phyloP scores from a whole-genome alignment of 2,329 filamentous ascomycete genomes.

The Bipolaris sorokiniana region DNA sequence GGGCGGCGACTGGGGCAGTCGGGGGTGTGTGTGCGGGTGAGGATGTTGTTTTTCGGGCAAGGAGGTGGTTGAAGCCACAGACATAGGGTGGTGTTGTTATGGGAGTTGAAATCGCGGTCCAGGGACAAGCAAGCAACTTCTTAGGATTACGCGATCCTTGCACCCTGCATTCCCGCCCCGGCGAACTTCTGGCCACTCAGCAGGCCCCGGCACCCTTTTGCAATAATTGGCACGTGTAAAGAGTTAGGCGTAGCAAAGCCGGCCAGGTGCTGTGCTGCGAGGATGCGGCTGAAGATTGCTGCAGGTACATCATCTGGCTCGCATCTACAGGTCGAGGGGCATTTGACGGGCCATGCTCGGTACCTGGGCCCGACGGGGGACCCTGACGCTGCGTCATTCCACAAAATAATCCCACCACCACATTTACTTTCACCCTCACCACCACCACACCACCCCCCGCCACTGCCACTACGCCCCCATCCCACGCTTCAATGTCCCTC shows the following conservation, averaged over 20 bases:
- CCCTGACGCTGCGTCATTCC: conserved; percentile 17
- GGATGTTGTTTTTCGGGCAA: conserved; percentile 20
- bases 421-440: neutral
- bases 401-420: conserved; percentile 10
- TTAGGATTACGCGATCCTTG: conserved; percentile 39
- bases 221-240: neutral
- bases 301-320: neutral
- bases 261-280: neutral
- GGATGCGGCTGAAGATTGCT: neutral
- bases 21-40: neutral
- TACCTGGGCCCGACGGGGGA: conserved; percentile 4
- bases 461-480: neutral
- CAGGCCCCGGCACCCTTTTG: conserved; percentile 9
- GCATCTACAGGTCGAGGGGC: conserved; percentile 1
- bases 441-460: neutral
- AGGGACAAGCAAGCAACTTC: conserved; percentile 20
- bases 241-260: neutral
- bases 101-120: conserved; percentile 17
- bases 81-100: conserved; percentile 28
- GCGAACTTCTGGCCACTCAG: conserved; percentile 7
- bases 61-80: conserved; percentile 28
- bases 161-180: conserved; percentile 10
- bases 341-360: neutral
- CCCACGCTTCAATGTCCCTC: conserved; percentile 39
- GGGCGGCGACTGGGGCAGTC: conserved; percentile 25